Evolutionary conservation across 2,329 filamentous ascomycete genomes (phyloP), one percentile per base, ranked within the genome.

Genomic region (Fusarium anthophilum): DNA sequence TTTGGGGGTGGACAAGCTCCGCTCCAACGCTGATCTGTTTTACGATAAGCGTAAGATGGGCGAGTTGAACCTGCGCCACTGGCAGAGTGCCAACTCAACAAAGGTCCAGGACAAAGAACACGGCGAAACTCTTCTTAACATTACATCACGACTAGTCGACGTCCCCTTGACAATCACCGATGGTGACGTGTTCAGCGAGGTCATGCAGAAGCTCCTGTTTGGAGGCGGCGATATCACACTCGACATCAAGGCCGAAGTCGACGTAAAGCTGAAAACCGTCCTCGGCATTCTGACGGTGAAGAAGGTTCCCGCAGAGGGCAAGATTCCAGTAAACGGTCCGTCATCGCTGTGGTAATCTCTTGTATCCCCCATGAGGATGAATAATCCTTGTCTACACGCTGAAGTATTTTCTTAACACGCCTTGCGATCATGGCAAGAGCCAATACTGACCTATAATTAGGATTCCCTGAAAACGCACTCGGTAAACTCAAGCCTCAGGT

Each of bases 251-350:
- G 95, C 96, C 28, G 87, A 89, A 48, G 94, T 98, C 65, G 94
- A 97, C 82, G 93, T 95, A 73, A 90, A 93, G 78, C 90, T 98
- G 58, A 87, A 91, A 66, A 98, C 95, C 37, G 91, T 93, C 32
- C 87, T 99, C 72, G 96, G 96, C 55, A 87, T 92, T 76, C 89
- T 98, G 79, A 88, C 92, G 61, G 86, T 98, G 78, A 94, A 94
- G 82, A 91, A 92, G 75, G 92, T 99, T 78, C 96, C 96, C 54
- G 94, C 91, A 82, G 88, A 95, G 86, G 95, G 96, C 77, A 90
- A 92, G 79, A 91, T 99, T 80, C 93, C 93, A 83, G 90, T 98
- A 86, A 97, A 97, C 90, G 93, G 95, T 98, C 92, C 91, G 95
- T 94, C 87, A 83, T 87, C 87, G 84, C 88, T 85, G 48, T 81